Evolutionary conservation across 1,284 basidiomycete genomes (phyloP).

Genomic region (Sporisorium graminicola): DNA sequence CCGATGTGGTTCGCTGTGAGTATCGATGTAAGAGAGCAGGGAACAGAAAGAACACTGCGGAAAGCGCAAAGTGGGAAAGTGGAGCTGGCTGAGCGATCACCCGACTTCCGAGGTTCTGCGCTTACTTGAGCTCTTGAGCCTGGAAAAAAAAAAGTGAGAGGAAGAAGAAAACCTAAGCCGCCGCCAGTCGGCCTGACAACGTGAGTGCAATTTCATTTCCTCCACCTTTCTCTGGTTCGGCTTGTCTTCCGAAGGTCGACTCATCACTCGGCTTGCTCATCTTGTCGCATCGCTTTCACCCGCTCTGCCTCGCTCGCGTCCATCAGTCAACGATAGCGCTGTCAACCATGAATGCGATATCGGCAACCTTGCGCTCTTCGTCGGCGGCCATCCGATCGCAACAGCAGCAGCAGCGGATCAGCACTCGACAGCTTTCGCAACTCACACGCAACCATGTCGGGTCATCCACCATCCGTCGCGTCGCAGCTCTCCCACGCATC

Average conservation of each 20-base stretch:
- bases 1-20: background rate
- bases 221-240: conserved; percentile 3
- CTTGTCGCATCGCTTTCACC: background rate
- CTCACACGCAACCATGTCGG: conserved; percentile 11
- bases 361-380: conserved; percentile 12
- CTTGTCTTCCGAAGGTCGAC: background rate
- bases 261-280: too few relatives aligned
- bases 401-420: background rate
- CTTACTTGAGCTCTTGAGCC: conserved; percentile 24
- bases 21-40: background rate
- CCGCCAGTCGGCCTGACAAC: background rate
- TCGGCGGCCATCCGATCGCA: conserved; percentile 21
- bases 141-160: background rate
- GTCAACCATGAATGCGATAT: conserved; percentile 22
- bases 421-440: conserved; percentile 10
- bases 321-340: background rate
- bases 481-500: background rate
- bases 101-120: conserved; percentile 37
- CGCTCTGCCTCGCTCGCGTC: too few relatives aligned
- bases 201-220: conserved; percentile 1
- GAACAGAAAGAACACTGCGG: background rate
- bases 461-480: background rate
- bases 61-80: background rate
- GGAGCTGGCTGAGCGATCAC: conserved; percentile 12
- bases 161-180: conserved; percentile 12